Conservation (phyloP, 495 filamentous ascomycete species). For the Trichocladium antarcticum region DNA sequence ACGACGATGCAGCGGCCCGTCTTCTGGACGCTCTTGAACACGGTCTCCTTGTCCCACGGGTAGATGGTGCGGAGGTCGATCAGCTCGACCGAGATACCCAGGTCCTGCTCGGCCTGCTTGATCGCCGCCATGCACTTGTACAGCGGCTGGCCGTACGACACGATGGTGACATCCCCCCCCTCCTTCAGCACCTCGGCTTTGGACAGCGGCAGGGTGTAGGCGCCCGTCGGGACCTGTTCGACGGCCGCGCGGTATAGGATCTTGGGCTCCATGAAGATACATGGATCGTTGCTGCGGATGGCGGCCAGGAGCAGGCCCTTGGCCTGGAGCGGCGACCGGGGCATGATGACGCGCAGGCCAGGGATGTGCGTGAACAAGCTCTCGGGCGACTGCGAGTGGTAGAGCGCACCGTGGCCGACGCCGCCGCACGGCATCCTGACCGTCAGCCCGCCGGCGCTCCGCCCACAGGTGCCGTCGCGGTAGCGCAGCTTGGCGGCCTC, state of each 20-base stretch:
- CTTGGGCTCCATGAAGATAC: conserved; percentile 96
- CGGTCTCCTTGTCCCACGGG: conserved; percentile 83
- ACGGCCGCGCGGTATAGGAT: conserved; percentile 88
- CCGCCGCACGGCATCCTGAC: conserved; percentile 90
- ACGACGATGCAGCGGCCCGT: conserved; percentile 87
- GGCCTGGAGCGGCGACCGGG: conserved; percentile 79
- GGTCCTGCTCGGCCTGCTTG: conserved; percentile 64
- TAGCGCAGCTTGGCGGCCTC: conserved; percentile 92
- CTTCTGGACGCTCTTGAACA: conserved; percentile 76
- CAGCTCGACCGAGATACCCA: conserved; percentile 72
- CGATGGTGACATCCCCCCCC: conserved; percentile 72
- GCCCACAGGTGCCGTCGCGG: conserved; percentile 61
- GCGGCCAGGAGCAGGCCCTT: conserved; percentile 83
- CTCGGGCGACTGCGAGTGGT: conserved; percentile 92
- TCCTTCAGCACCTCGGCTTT: conserved; percentile 82
- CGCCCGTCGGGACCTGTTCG: conserved; percentile 77
- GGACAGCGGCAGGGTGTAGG: conserved; percentile 75
- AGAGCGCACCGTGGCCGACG: conserved; percentile 92
- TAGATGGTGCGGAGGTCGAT: conserved; percentile 89
- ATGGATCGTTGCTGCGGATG: conserved; percentile 75
- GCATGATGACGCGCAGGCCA: conserved; percentile 80
- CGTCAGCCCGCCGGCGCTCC: conserved; percentile 66
- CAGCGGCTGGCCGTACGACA: conserved; percentile 86
- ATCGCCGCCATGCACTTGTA: conserved; percentile 80
- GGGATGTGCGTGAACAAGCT: conserved; percentile 87